Conservation (phyloP, 2,329 filamentous ascomycete species). For the Nannizziopsis arthrosporioides region DNA sequence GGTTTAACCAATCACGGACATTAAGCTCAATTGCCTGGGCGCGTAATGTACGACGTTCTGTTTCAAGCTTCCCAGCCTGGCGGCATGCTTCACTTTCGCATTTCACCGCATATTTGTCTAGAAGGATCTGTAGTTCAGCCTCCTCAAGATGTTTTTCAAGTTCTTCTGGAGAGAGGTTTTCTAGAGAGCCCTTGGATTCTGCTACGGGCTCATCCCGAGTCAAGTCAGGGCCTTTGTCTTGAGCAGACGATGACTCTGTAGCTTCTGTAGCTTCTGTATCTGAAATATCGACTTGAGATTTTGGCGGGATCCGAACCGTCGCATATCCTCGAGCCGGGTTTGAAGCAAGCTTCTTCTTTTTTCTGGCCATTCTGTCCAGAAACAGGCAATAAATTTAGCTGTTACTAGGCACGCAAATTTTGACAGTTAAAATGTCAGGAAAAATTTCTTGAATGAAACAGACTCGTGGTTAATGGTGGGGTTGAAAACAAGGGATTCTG, state of each 20-base stretch:
- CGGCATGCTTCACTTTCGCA: slow-evolving; percentile 66
- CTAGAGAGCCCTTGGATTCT: slow-evolving; percentile 8
- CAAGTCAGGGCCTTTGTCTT: neutral
- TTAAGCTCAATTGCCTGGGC: slow-evolving; percentile 61
- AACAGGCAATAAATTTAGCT: neutral
- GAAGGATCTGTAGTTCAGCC: slow-evolving; percentile 74
- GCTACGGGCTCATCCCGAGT: slow-evolving; percentile 15
- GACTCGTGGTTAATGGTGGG: too few relatives aligned
- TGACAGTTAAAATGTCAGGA: neutral
- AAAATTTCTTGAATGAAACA: too few relatives aligned
- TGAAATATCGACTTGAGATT: slow-evolving; percentile 46
- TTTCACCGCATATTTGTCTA: slow-evolving; percentile 73
- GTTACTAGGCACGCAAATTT: neutral
- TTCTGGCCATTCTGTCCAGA: slow-evolving; percentile 12
- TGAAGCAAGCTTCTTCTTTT: slow-evolving; percentile 73
- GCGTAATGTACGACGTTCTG: slow-evolving; percentile 71
- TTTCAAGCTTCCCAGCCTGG: slow-evolving; percentile 66
- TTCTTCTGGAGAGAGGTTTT: slow-evolving; percentile 61
- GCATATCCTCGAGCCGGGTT: slow-evolving; percentile 90
- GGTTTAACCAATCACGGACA: slow-evolving; percentile 66
- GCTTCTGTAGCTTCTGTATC: slow-evolving; percentile 7
- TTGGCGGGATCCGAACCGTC: slow-evolving; percentile 83
- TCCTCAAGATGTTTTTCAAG: slow-evolving; percentile 81
- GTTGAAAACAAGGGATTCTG: too few relatives aligned
- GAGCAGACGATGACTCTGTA: neutral